Conservation (phyloP, 2,329 filamentous ascomycete species). For the Ophiostoma montium region DNA sequence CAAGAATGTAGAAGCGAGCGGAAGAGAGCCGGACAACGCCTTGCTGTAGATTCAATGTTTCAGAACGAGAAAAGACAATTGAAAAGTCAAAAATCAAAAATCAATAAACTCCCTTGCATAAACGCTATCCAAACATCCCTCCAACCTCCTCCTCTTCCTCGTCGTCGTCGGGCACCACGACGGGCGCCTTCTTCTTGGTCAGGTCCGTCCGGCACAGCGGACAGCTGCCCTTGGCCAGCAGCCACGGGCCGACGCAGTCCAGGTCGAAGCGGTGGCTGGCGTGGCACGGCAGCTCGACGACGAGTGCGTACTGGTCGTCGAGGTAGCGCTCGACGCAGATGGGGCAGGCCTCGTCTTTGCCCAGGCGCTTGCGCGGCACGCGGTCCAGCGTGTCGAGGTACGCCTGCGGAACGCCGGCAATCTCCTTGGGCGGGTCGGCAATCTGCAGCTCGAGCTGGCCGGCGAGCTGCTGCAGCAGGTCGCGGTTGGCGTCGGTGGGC, state of each 20-base stretch:
- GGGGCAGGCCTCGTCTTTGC: slow-evolving; percentile 39
- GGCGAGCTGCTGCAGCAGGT: slow-evolving; percentile 37
- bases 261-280: slow-evolving; percentile 45
- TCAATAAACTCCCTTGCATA: not conserved
- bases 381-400: slow-evolving; percentile 47
- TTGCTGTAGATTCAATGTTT: not conserved
- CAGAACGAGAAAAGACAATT: not conserved
- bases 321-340: slow-evolving; percentile 50
- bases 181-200: slow-evolving; percentile 36
- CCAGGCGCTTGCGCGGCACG: slow-evolving; percentile 36
- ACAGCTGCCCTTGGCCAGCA: slow-evolving; percentile 49
- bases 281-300: slow-evolving; percentile 50
- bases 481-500: slow-evolving; percentile 33
- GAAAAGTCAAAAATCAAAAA: not conserved
- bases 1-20: not conserved
- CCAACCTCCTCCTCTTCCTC: slow-evolving; percentile 40
- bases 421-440: slow-evolving; percentile 33
- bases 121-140: slow-evolving; percentile 14
- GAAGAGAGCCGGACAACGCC: not conserved
- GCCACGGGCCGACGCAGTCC: slow-evolving; percentile 54
- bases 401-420: slow-evolving; percentile 42
- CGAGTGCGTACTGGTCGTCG: slow-evolving; percentile 47
- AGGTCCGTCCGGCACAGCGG: slow-evolving; percentile 49
- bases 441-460: slow-evolving; percentile 34
- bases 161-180: slow-evolving; percentile 28